These are phyloP conservation scores for Pascua guehoae DNA, from an alignment of 1,284 basidiomycete genomes.

Conservation along the genomic window DNA sequence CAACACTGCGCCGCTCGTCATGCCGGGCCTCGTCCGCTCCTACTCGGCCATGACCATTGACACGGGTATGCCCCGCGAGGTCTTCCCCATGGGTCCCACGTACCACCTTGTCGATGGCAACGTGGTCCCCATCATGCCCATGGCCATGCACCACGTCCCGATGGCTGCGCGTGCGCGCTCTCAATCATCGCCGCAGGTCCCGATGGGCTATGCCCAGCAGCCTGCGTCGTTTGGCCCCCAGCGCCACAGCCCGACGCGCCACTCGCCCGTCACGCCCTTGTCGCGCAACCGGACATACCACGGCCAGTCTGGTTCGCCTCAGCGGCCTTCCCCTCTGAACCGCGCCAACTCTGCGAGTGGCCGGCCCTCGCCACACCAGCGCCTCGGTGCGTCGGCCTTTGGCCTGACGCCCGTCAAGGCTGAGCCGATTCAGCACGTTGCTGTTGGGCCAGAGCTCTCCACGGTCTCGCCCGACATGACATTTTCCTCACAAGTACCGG, in stretches of 20 bases:
- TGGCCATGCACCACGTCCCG: conserved; percentile 1
- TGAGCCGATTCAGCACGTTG: background rate
- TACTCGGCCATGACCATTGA: conserved; percentile 20
- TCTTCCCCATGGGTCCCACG: conserved; percentile 16
- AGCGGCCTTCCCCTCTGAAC: conserved; percentile 13
- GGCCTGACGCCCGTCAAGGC: conserved; percentile 13
- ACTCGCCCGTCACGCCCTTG: conserved; percentile 14
- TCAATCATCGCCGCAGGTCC: conserved; percentile 20
- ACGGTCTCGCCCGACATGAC: conserved; percentile 1
- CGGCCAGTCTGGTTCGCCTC: conserved; percentile 8
- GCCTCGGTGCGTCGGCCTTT: conserved; percentile 16
- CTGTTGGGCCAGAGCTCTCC: background rate
- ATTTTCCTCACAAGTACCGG: conserved; percentile 3
- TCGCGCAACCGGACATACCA: conserved; percentile 15
- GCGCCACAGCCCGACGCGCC: conserved; percentile 14
- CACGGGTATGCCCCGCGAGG: conserved; percentile 8
- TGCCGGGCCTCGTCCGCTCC: conserved; percentile 14
- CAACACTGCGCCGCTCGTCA: conserved; percentile 3
- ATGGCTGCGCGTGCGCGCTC: conserved; percentile 14
- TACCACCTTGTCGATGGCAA: conserved; percentile 10
- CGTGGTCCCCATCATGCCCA: conserved; percentile 9
- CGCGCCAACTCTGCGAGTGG: conserved; percentile 15
- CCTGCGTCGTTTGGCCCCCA: conserved; percentile 16
- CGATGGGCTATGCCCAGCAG: conserved; percentile 10
- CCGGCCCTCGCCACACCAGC: conserved; percentile 17